These are phyloP conservation scores for Beauveria medogensis DNA, from an alignment of 2,329 filamentous ascomycete species.

Conservation along the genomic window DNA sequence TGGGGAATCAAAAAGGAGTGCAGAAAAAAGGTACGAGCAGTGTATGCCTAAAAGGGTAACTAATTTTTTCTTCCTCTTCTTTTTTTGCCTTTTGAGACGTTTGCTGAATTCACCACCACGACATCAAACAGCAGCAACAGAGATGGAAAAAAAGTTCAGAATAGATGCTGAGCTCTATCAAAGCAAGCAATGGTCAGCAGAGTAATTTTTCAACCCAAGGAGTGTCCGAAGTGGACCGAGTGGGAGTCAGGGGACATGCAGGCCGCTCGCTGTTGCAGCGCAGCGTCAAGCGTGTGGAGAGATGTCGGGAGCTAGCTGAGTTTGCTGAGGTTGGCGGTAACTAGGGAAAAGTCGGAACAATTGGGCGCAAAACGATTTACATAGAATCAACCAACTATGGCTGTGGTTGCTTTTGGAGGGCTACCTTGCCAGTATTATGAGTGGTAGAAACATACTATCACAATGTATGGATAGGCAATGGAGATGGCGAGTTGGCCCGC, in stretches of 20 bases:
- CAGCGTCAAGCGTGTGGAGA: not conserved
- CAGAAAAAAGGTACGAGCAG: constrained; percentile 1
- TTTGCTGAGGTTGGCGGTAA: not conserved
- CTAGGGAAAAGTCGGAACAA: constrained; percentile 3
- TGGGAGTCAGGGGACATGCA: not conserved
- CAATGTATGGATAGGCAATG: not conserved
- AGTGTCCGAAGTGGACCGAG: constrained; percentile 9
- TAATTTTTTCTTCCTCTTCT: too few relatives aligned
- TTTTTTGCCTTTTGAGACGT: not conserved
- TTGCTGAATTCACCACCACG: not conserved
- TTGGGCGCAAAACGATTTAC: too few relatives aligned
- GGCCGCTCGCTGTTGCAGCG: not conserved
- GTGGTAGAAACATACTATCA: too few relatives aligned
- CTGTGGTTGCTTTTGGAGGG: too few relatives aligned
- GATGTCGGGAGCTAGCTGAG: too few relatives aligned
- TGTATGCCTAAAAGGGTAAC: not conserved
- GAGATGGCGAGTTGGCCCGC: not conserved
- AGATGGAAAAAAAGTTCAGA: not conserved
- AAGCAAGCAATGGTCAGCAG: constrained; percentile 1
- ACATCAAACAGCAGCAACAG: not conserved
- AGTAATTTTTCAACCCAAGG: not conserved
- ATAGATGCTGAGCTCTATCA: not conserved
- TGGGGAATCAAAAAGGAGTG: not conserved
- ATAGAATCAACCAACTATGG: too few relatives aligned
- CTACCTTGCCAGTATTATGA: too few relatives aligned